These are phyloP conservation scores for Glycine tomentella DNA, from an alignment of 306 rosid species.

Conservation along the genomic window DNA sequence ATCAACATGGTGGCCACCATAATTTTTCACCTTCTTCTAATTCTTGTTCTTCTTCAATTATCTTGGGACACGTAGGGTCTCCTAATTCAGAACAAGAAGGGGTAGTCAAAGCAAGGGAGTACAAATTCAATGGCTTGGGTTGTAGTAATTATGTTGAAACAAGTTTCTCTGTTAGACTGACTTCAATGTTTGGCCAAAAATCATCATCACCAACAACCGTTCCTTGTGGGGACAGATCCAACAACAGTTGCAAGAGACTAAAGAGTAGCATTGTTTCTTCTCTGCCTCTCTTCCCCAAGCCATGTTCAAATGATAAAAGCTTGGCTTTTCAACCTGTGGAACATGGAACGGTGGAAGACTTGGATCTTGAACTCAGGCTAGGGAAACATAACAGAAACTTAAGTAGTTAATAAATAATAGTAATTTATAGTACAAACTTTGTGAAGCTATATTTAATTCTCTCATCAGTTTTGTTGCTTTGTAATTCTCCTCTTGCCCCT, in stretches of 20 bases:
- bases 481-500: slow-evolving; percentile 1
- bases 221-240: slow-evolving; percentile 45
- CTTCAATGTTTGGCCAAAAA: slow-evolving; percentile 52
- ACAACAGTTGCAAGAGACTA: slow-evolving; percentile 51
- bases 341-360: slow-evolving; percentile 55
- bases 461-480: slow-evolving; percentile 1
- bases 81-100: slow-evolving; percentile 28
- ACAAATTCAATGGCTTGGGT: slow-evolving; percentile 32
- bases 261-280: slow-evolving; percentile 49
- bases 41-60: slow-evolving; percentile 5
- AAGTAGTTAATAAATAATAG: background rate
- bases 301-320: slow-evolving; percentile 48
- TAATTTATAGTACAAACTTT: slow-evolving; percentile 4
- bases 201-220: slow-evolving; percentile 2
- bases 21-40: background rate
- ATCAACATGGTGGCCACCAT: background rate
- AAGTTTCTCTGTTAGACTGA: slow-evolving; percentile 63
- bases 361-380: slow-evolving; percentile 96
- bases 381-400: no score
- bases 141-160: slow-evolving; percentile 58
- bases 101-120: slow-evolving; percentile 25
- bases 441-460: background rate
- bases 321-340: slow-evolving; percentile 48
- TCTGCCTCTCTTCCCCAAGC: slow-evolving; percentile 46
- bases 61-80: slow-evolving; percentile 21